Percentiles rank a stretch among this genome's conserved stretches.
Conservation (phyloP, 1,139 yeast species). For the Taphrina sp. region DNA sequence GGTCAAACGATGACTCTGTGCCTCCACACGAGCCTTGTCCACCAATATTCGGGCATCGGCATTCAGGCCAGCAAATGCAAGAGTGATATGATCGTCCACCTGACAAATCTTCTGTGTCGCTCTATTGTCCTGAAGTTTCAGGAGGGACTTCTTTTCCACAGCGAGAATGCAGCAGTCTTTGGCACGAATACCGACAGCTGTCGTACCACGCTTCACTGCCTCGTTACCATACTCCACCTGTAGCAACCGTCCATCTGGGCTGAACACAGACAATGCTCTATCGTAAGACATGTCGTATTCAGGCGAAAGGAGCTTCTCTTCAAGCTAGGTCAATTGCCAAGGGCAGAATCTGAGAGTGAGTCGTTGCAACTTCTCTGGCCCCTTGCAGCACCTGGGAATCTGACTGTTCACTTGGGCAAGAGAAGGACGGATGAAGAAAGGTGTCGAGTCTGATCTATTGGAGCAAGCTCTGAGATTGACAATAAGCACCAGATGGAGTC, state of each 20-base stretch:
- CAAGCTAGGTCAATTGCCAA: not conserved
- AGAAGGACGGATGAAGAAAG: too few species aligned
- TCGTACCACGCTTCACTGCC: slow-evolving; percentile 97
- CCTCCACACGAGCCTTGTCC: slow-evolving; percentile 94
- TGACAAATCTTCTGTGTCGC: slow-evolving; percentile 93
- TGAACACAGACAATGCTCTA: slow-evolving; percentile 87
- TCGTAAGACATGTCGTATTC: slow-evolving; percentile 57
- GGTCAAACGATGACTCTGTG: slow-evolving; percentile 91
- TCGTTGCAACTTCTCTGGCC: too few species aligned
- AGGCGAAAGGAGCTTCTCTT: not conserved
- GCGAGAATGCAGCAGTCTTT: slow-evolving; percentile 84
- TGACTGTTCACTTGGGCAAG: too few species aligned
- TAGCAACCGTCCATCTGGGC: slow-evolving; percentile 74
- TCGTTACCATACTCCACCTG: slow-evolving; percentile 95
- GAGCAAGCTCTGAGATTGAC: too few species aligned
- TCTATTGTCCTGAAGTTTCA: slow-evolving; percentile 93
- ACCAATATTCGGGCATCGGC: slow-evolving; percentile 96
- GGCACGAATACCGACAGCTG: slow-evolving; percentile 94
- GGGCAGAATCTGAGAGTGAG: not conserved
- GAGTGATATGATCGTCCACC: slow-evolving; percentile 82
- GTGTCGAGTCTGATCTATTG: too few species aligned
- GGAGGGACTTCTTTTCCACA: slow-evolving; percentile 92
- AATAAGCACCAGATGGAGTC: too few species aligned
- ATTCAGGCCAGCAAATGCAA: slow-evolving; percentile 95
- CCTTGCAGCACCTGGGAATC: too few species aligned